A percentile compares a stretch with the other conserved stretches of the same genome.
phyloP scores from a whole-genome alignment of 305 asterid species.

The Striga hermonthica region DNA sequence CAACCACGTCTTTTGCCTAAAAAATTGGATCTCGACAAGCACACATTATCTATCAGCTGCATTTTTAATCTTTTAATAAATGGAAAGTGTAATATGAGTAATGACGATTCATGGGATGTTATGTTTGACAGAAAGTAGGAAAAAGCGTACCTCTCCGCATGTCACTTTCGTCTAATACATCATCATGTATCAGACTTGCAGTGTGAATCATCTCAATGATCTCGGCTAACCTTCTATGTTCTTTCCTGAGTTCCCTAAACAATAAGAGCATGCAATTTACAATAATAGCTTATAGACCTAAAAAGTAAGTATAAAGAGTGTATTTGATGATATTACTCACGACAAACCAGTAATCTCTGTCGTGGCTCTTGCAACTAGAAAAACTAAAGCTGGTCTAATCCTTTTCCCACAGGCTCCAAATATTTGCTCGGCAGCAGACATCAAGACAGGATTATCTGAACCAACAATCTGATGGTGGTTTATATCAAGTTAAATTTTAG shows the following conservation, averaged over 20 bases:
- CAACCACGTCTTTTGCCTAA: neutral
- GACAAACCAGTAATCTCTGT: conserved; percentile 64
- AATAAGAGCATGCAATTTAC: neutral
- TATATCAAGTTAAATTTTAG: conserved; percentile 18
- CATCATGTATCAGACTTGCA: conserved; percentile 95
- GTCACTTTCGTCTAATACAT: conserved; percentile 94
- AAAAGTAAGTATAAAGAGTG: conserved; percentile 13
- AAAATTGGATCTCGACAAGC: neutral
- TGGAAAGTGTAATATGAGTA: neutral
- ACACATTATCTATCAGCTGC: too few relatives aligned
- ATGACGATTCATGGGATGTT: too few relatives aligned
- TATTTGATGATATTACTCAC: conserved; percentile 42
- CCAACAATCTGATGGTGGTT: conserved; percentile 70
- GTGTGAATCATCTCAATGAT: conserved; percentile 98
- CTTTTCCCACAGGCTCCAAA: conserved; percentile 98
- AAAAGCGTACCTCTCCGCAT: conserved; percentile 68
- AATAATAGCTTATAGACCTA: conserved; percentile 1
- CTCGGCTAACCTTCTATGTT: conserved; percentile 94
- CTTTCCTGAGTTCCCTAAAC: conserved; percentile 77
- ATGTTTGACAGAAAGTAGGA: neutral
- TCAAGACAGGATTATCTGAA: conserved; percentile 89
- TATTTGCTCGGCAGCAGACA: conserved; percentile 97
- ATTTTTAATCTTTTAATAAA: too few relatives aligned
- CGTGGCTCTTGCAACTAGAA: conserved; percentile 88
- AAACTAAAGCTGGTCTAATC: conserved; percentile 93